A percentile compares a stretch with the other conserved stretches of the same genome.
phyloP scores from a whole-genome alignment of 345 rosid species.

The Geranium rotundifolium region DNA sequence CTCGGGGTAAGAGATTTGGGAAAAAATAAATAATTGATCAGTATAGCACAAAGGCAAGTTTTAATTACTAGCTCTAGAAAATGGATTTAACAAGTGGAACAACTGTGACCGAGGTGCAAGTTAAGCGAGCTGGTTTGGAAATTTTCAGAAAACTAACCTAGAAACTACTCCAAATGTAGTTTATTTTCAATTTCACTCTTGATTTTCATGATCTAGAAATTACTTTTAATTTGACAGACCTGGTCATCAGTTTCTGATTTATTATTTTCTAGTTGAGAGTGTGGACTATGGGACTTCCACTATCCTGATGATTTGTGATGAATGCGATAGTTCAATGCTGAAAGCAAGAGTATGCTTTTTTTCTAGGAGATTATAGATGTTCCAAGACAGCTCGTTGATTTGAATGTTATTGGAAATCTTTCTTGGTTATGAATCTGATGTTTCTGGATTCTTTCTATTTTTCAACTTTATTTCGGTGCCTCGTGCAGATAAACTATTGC shows the following conservation, averaged over 20 bases:
- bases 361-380: not conserved
- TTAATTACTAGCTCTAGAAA: not conserved
- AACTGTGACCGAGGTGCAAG: not conserved
- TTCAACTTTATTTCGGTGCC: not conserved
- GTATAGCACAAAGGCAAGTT: not conserved
- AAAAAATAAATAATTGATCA: not conserved
- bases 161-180: not conserved
- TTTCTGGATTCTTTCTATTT: not conserved
- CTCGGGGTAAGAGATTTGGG: not conserved
- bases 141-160: not conserved
- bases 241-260: not conserved
- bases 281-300: not conserved
- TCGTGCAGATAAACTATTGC: conserved; percentile 62
- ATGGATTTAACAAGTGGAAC: not conserved
- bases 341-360: too few relatives aligned
- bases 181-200: too few relatives aligned
- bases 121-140: not conserved
- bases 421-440: not conserved
- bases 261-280: not conserved
- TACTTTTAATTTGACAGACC: too few relatives aligned
- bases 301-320: not conserved
- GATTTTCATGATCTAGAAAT: too few relatives aligned
- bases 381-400: not conserved
- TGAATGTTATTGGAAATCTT: not conserved
- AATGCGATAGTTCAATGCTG: not conserved